Evolutionary conservation across 108 stramenopile genomes (phyloP).

Genomic region (Thalassiosira profunda): DNA sequence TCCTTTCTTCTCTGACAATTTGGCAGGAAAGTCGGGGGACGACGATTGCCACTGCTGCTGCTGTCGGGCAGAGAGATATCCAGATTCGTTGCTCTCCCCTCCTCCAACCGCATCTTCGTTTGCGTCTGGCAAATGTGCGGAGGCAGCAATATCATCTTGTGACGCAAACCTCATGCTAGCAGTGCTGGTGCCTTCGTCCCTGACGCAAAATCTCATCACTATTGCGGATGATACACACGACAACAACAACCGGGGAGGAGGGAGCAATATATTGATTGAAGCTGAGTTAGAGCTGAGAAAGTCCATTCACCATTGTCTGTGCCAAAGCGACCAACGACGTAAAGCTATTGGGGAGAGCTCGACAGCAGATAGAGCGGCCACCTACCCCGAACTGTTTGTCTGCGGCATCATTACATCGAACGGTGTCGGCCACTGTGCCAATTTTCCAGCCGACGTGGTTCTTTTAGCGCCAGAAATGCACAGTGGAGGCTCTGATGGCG

Average conservation of each 20-base stretch:
- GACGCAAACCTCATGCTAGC: not conserved
- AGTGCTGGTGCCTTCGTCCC: constrained; percentile 7
- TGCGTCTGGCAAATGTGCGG: not conserved
- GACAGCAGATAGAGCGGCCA: not conserved
- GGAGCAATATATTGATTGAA: not conserved
- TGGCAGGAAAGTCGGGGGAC: not conserved
- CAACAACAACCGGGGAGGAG: not conserved
- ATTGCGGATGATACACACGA: not conserved
- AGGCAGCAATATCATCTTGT: not conserved
- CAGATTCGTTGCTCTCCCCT: not conserved
- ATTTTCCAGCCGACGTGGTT: constrained; percentile 19
- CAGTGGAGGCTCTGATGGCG: not conserved
- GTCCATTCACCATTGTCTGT: constrained; percentile 32
- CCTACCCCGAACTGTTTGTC: not conserved
- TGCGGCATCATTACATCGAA: constrained; percentile 20
- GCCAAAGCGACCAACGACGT: not conserved
- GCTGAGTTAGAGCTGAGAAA: constrained; percentile 22
- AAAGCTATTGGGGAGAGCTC: not conserved
- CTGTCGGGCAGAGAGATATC: not conserved
- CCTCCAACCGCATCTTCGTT: not conserved
- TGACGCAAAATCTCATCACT: constrained; percentile 10
- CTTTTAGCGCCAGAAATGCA: constrained; percentile 11
- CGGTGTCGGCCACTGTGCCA: constrained; percentile 1
- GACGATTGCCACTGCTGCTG: not conserved
- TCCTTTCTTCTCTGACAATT: not conserved